Evolutionary conservation across 768 basidiomycete genomes (phyloP).

Genomic region (Leccinum truebloodii): DNA sequence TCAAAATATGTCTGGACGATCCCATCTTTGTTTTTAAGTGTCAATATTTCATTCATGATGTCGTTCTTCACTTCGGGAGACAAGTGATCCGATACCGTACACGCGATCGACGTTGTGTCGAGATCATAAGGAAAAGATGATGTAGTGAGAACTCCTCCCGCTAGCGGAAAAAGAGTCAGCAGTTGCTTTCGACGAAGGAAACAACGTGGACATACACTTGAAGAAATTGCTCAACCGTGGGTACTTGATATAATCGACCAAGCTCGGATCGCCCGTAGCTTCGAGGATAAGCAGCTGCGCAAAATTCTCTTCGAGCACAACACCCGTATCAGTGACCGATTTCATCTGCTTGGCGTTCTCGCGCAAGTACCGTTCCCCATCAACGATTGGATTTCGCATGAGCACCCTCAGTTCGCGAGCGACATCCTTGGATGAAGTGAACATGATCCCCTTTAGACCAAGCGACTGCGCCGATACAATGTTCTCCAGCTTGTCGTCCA

Average conservation of each 20-base stretch:
- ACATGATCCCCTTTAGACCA: conserved; percentile 23
- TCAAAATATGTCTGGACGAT: conserved; percentile 26
- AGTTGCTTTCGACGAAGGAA: neutral
- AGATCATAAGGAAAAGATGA: conserved; percentile 17
- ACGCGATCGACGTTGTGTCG: conserved; percentile 23
- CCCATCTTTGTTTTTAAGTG: conserved; percentile 19
- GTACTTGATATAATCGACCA: conserved; percentile 20
- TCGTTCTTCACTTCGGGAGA: conserved; percentile 18
- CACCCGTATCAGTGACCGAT: conserved; percentile 15
- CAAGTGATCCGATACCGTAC: conserved; percentile 17
- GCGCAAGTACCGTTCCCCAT: conserved; percentile 17
- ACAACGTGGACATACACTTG: conserved; percentile 8
- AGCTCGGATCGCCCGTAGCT: conserved; percentile 16
- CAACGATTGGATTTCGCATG: conserved; percentile 17
- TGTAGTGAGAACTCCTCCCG: conserved; percentile 10
- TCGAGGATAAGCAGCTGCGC: conserved; percentile 24
- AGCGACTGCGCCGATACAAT: conserved; percentile 21
- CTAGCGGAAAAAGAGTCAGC: conserved; percentile 9
- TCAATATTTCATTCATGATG: conserved; percentile 25
- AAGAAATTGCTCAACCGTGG: conserved; percentile 25
- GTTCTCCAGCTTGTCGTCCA: conserved; percentile 27
- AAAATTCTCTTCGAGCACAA: conserved; percentile 23
- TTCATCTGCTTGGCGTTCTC: conserved; percentile 18
- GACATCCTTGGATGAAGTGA: conserved; percentile 19
- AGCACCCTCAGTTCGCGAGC: conserved; percentile 15